These are phyloP conservation scores for Monilinia aucupariae DNA, from an alignment of 2,329 filamentous ascomycete genomes.

Conservation along the genomic window DNA sequence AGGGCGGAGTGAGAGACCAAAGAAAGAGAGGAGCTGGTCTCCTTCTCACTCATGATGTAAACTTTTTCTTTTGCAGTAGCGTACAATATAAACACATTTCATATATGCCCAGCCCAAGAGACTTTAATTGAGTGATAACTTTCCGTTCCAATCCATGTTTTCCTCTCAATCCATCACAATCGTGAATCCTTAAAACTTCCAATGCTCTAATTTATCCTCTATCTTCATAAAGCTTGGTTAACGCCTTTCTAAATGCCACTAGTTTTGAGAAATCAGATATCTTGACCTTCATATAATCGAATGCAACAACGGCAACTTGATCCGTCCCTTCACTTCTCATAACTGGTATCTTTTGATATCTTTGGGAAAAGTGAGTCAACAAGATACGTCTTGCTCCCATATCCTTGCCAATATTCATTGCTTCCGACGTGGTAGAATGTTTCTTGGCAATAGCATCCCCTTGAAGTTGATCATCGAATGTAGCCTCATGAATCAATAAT, in stretches of 20 bases:
- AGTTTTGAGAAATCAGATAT: constrained; percentile 65
- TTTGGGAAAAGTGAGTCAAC: constrained; percentile 91
- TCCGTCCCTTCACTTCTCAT: constrained; percentile 42
- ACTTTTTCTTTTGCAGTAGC: background rate
- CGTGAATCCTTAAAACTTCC: background rate
- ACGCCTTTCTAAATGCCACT: constrained; percentile 55
- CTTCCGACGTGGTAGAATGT: constrained; percentile 84
- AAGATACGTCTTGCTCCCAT: constrained; percentile 80
- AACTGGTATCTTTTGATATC: constrained; percentile 55
- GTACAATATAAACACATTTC: constrained; percentile 5
- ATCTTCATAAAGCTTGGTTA: constrained; percentile 51
- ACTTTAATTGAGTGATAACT: background rate
- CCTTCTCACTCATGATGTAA: background rate
- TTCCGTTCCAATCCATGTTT: background rate
- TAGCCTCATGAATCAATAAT: constrained; percentile 89
- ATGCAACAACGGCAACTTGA: constrained; percentile 65
- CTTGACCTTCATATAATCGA: constrained; percentile 72
- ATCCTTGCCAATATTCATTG: constrained; percentile 64
- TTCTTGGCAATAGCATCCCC: constrained; percentile 81
- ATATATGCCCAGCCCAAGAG: background rate
- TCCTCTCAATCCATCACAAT: background rate
- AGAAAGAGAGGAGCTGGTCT: constrained; percentile 4
- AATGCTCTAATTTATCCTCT: constrained; percentile 23
- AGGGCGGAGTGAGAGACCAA: background rate
- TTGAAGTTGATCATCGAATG: constrained; percentile 80